Conservation (phyloP, 2,329 filamentous ascomycete genomes). For the Leptoxyphium fumago region DNA sequence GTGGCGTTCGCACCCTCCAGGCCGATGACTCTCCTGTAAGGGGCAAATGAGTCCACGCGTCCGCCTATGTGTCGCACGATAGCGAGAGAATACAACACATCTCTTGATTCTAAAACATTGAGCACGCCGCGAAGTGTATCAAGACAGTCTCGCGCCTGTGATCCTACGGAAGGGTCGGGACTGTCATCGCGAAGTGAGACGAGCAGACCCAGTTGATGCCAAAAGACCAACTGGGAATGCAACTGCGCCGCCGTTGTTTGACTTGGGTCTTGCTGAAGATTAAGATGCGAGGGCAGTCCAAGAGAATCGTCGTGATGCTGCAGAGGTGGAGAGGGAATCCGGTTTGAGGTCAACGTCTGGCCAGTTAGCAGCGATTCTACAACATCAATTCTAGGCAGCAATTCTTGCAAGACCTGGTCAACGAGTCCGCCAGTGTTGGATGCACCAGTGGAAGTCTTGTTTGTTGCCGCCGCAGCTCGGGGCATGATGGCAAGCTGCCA, state of each 20-base stretch:
- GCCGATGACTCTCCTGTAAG: constrained; percentile 12
- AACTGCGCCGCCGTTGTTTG: constrained; percentile 17
- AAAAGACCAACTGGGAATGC: constrained; percentile 55
- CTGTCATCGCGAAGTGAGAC: constrained; percentile 50
- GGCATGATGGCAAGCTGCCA: constrained; percentile 44
- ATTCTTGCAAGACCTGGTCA: constrained; percentile 37
- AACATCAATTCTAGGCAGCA: constrained; percentile 52
- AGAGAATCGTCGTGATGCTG: constrained; percentile 15
- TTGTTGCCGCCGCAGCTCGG: constrained; percentile 21
- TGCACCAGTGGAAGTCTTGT: constrained; percentile 13
- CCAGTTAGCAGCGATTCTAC: constrained; percentile 66
- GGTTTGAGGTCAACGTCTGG: constrained; percentile 49
- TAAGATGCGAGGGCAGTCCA: constrained; percentile 1
- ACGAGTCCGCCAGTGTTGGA: constrained; percentile 27
- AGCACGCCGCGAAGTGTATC: constrained; percentile 53
- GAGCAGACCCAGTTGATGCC: constrained; percentile 63
- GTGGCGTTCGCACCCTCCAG: constrained; percentile 20
- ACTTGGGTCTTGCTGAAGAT: constrained; percentile 32
- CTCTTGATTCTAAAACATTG: constrained; percentile 70
- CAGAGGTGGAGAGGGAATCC: constrained; percentile 31
- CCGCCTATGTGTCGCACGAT: constrained; percentile 62
- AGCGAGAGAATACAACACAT: constrained; percentile 80
- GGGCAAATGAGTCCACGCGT: constrained; percentile 31
- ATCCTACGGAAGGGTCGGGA: constrained; percentile 30
- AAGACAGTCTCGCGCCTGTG: constrained; percentile 51